Base-by-base conservation (phyloP, 441 rosid genomes). In the Croton laevigatus region DNA sequence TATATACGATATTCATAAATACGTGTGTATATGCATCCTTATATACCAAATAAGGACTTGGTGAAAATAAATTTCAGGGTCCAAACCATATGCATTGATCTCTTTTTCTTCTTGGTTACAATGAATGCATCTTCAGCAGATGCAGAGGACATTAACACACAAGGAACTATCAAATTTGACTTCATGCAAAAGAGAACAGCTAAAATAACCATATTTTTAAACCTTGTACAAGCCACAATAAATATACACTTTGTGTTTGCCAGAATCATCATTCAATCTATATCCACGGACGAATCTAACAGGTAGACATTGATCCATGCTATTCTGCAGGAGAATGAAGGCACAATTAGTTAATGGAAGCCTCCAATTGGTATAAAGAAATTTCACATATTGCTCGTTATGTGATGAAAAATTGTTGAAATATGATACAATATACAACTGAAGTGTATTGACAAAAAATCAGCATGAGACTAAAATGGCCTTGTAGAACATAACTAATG, bases 171-270 rank as follows among this genome's bases (percentile, higher is more conserved):
- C 42, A 42, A 68, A 7, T 40, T 40, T 40, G 44, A 48, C 36
- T 46, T 32, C 60, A 38, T 14, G 6, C n/a, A 59, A 45, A 63
- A 46, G 60, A 68, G 42, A 54, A 14, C 40, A 70, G 23, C 6
- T 44, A 3, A 9, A 32, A 14, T 8, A 17, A 27, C 19, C 4
- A 45, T 32, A 59, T 22, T 40, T 48, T 45, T 34, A 59, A 62
- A 86, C 88, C 90, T 84, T 74, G 75, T 82, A 86, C 66, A 86
- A 76, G 17, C 90, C 90, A 65, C 81, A 82, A 8, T 82, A 81
- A 19, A 76, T 76, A 62, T 82, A 80, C 23, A 74, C 62, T 55
- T 62, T 82, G 51, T 70, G 62, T 34, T 63, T 53, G 34, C 70
- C 51, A 65, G 78, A 75, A 61, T 57, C 66, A 19, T 49, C 52